These are phyloP conservation scores for Verticillium nonalfalfae DNA, from an alignment of 2,329 filamentous ascomycete species.

Conservation along the genomic window DNA sequence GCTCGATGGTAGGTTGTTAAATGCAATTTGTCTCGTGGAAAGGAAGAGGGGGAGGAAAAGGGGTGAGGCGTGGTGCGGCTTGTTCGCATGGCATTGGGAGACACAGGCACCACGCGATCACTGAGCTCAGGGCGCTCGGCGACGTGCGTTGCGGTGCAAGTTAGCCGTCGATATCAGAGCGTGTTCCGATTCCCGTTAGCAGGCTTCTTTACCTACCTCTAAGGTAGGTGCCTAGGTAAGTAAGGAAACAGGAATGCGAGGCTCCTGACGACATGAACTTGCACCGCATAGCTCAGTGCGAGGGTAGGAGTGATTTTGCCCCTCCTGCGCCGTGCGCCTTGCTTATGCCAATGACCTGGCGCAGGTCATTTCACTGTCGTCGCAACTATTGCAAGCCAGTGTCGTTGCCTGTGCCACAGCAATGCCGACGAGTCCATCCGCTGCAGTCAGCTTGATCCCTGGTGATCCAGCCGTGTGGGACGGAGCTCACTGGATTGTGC, in stretches of 20 bases:
- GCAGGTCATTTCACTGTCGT: neutral
- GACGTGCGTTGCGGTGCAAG: neutral
- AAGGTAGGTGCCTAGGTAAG: too few relatives aligned
- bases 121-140: neutral
- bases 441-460: neutral
- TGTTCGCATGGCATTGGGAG: neutral
- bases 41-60: neutral
- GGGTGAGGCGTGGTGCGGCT: neutral
- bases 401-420: neutral
- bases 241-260: too few relatives aligned
- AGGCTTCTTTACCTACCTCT: too few relatives aligned
- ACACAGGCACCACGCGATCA: neutral
- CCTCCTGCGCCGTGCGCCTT: neutral
- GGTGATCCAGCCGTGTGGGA: neutral
- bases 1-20: neutral
- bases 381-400: neutral
- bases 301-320: too few relatives aligned
- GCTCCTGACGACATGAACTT: neutral
- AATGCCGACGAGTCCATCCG: neutral
- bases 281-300: neutral
- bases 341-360: neutral
- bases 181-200: too few relatives aligned
- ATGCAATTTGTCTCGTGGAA: neutral
- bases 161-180: too few relatives aligned
- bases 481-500: neutral